Evolutionary conservation across 768 basidiomycete genomes (phyloP), one percentile per base, ranked within the genome.

Genomic region (Mrakia frigida): DNA sequence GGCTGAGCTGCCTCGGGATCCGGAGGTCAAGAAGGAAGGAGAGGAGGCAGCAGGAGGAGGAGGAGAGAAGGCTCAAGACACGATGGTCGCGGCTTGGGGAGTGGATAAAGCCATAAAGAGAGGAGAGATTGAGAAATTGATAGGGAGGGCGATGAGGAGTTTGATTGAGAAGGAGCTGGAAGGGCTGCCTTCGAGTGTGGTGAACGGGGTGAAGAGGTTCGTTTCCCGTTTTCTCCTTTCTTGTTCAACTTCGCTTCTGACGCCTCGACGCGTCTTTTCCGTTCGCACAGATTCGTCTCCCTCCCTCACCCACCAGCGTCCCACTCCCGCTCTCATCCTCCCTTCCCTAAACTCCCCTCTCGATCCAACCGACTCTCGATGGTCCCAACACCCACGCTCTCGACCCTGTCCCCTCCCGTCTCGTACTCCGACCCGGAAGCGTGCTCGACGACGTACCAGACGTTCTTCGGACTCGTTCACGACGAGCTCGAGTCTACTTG

Each of bases 401-500:
- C 73, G 86, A 87, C 80, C 81, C 85, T 0, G 84, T 88, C 28
- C 87, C 88, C 86, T 0, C 70, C 52, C 7, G 37, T 39, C 21
- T 72, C 56, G 59, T 83, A 84, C 76, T 65, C 77, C 13, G 80
- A 82, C 74, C 82, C 84, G 2, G 80, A 82, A 11, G 76, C 88
- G 39, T 83, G 86, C 25, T 83, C 86, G 1, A 81, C 84, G n/a
- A 83, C 82, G 63, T 85, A 94, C 74, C 93, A 95, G 82, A 87
- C 87, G 59, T 91, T 96, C 80, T 91, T 92, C 81, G 83, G 84
- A 7, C 82, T 84, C 6, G 82, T 93, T 25, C 91, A 92, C 79
- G 87, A 89, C 67, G 91, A 91, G 79, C 81, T 92, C 76, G 82
- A 82, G 4, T 75, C 78, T 1, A 79, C 82, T 50, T 81, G 50